phyloP scores from a whole-genome alignment of 768 basidiomycete genomes.

The Mycena epipterygia region DNA sequence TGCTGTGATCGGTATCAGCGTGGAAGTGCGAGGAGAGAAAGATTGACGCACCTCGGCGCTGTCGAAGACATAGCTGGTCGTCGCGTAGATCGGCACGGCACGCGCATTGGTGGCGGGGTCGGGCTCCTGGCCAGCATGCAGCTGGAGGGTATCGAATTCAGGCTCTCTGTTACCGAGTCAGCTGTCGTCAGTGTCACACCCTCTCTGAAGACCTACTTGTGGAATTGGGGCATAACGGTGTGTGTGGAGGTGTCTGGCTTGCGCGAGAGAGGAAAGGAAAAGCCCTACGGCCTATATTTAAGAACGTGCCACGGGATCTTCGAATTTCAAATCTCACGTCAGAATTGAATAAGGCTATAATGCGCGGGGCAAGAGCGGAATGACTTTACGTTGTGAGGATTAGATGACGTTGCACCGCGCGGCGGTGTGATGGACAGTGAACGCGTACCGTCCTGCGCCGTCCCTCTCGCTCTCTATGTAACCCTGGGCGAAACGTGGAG shows the following conservation, averaged over 20 bases:
- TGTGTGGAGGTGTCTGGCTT: too few relatives aligned
- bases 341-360: conserved; percentile 1
- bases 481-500: too few relatives aligned
- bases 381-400: neutral
- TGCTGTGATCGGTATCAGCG: conserved; percentile 57
- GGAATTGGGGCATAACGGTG: neutral
- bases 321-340: neutral
- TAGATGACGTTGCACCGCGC: neutral
- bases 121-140: conserved; percentile 80
- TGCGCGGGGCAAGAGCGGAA: neutral
- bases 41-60: conserved; percentile 65
- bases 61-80: conserved; percentile 82
- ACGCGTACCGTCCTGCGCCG: neutral
- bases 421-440: neutral
- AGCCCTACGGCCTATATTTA: conserved; percentile 16
- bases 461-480: too few relatives aligned
- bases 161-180: conserved; percentile 46
- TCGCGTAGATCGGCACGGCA: conserved; percentile 83
- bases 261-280: too few relatives aligned
- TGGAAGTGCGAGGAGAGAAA: neutral
- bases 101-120: conserved; percentile 79
- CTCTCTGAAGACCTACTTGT: neutral
- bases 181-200: neutral
- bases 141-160: conserved; percentile 85
- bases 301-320: neutral